phyloP scores from a whole-genome alignment of 2,329 filamentous ascomycete genomes.

The Fusarium papillatum region DNA sequence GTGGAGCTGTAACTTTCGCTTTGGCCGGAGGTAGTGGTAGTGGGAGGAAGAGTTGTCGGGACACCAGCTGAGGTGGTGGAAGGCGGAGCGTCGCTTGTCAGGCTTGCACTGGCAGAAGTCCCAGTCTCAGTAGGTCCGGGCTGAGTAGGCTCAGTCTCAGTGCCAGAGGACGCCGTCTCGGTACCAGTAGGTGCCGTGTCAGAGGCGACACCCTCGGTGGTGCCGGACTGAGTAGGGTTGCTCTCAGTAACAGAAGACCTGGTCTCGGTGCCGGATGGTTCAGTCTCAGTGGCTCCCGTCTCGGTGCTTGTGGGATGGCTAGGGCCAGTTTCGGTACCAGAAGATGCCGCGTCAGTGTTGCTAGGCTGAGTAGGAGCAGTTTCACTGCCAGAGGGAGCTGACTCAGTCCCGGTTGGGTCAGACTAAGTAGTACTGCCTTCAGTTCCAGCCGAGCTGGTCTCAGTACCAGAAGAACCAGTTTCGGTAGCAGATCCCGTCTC shows the following conservation, averaged over 20 bases:
- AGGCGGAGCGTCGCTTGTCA: not conserved
- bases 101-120: not conserved
- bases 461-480: not conserved
- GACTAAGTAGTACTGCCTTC: not conserved
- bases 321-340: not conserved
- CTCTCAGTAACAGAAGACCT: not conserved
- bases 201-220: not conserved
- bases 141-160: not conserved
- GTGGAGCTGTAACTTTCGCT: not conserved
- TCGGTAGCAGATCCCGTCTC: not conserved
- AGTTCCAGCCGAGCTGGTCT: not conserved
- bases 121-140: not conserved
- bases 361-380: not conserved
- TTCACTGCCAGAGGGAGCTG: not conserved
- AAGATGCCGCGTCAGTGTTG: not conserved
- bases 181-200: not conserved
- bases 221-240: not conserved
- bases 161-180: not conserved
- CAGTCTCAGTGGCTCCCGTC: not conserved
- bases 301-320: not conserved
- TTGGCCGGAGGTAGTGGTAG: not conserved
- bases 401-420: not conserved
- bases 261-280: not conserved
- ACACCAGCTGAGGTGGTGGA: not conserved
- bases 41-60: not conserved